Conservation (phyloP, 179 eudicot genomes). For the Nepenthes alata region DNA sequence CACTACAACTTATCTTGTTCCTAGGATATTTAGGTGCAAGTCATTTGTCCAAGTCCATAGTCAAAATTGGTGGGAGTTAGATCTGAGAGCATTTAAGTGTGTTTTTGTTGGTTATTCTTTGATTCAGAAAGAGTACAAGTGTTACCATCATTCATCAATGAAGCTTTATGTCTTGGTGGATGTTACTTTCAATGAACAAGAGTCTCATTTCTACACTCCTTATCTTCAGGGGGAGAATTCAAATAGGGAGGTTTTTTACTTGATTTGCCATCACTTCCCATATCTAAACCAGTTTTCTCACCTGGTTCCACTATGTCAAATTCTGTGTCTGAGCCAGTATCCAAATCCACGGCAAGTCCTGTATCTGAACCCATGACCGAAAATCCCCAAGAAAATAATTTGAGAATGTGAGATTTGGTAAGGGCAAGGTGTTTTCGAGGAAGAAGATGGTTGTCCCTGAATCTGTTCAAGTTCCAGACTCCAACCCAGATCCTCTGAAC, state of each 20-base stretch:
- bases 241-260: not conserved
- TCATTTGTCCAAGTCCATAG: not conserved
- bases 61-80: not conserved
- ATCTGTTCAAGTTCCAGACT: not conserved
- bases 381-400: not conserved
- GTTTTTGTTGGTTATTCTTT: not conserved
- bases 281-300: too few species aligned
- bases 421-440: constrained; percentile 3
- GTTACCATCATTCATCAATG: not conserved
- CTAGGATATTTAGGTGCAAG: constrained; percentile 1
- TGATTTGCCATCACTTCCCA: not conserved
- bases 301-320: too few species aligned
- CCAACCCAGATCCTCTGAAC: not conserved
- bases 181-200: not conserved
- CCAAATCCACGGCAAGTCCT: too few species aligned
- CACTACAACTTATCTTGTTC: not conserved
- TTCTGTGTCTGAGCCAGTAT: too few species aligned
- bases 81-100: constrained; percentile 4
- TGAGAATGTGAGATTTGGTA: not conserved
- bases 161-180: not conserved
- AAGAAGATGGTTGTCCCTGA: not conserved
- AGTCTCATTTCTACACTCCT: not conserved
- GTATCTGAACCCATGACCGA: not conserved
- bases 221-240: constrained; percentile 5
- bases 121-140: not conserved